These are phyloP conservation scores for Poronia punctata DNA, from an alignment of 495 filamentous ascomycete genomes.

Conservation along the genomic window DNA sequence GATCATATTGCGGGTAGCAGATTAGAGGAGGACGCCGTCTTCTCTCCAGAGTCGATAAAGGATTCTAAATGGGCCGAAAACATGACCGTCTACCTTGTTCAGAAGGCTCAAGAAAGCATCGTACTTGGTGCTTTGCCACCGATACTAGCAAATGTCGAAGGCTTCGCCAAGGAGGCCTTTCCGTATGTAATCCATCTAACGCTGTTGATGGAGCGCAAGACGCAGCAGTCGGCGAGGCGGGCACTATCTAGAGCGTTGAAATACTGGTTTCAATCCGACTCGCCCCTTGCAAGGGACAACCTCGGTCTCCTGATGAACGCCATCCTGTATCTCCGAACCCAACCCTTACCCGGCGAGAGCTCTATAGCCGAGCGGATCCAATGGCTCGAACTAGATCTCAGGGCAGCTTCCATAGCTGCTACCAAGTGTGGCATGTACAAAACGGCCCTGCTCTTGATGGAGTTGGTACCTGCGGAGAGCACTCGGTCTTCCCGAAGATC, in stretches of 20 bases:
- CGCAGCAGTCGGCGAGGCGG: constrained; percentile 40
- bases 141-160: constrained; percentile 54
- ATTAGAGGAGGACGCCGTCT: constrained; percentile 19
- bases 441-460: constrained; percentile 75
- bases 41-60: constrained; percentile 29
- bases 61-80: constrained; percentile 54
- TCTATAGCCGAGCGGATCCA: constrained; percentile 70
- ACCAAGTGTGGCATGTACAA: constrained; percentile 76
- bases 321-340: constrained; percentile 82
- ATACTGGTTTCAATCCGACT: constrained; percentile 41
- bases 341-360: constrained; percentile 62
- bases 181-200: constrained; percentile 78
- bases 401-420: constrained; percentile 68
- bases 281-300: constrained; percentile 38
- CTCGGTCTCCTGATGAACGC: constrained; percentile 61
- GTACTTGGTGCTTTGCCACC: constrained; percentile 59
- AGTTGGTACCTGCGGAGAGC: constrained; percentile 55
- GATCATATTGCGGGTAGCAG: constrained; percentile 23
- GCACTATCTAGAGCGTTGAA: constrained; percentile 43
- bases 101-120: constrained; percentile 52
- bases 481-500: constrained; percentile 57
- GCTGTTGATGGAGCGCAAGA: constrained; percentile 47
- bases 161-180: constrained; percentile 62
- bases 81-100: constrained; percentile 54
- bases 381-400: constrained; percentile 82